Evolutionary conservation across 1,284 basidiomycete genomes (phyloP).

Genomic region (Cutaneotrichosporon sp.): DNA sequence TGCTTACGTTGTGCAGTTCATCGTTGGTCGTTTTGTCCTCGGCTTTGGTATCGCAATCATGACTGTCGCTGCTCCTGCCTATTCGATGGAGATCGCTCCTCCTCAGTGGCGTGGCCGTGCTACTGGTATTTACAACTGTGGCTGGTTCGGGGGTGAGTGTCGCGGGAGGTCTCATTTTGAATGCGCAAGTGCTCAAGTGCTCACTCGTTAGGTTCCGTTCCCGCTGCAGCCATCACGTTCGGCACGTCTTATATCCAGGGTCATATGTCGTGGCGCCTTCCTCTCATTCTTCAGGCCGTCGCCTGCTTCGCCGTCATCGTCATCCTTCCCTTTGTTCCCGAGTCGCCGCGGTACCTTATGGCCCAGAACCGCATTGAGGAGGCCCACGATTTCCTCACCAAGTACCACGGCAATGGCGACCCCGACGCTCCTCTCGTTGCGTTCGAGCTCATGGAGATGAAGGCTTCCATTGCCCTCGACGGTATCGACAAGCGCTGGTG

Average conservation of each 20-base stretch:
- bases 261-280: constrained; percentile 29
- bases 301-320: constrained; percentile 9
- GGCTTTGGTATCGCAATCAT: constrained; percentile 47
- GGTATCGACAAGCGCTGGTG: constrained; percentile 62
- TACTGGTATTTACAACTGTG: constrained; percentile 51
- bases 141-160: constrained; percentile 33
- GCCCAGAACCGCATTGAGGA: constrained; percentile 53
- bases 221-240: constrained; percentile 40
- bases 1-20: constrained; percentile 25
- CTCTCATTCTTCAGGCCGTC: constrained; percentile 26
- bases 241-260: constrained; percentile 28
- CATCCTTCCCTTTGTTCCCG: constrained; percentile 23
- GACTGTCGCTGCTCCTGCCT: constrained; percentile 54
- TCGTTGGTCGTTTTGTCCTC: constrained; percentile 47
- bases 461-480: constrained; percentile 54
- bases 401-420: constrained; percentile 53
- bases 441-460: constrained; percentile 59
- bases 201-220: constrained; percentile 18
- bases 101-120: constrained; percentile 62
- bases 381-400: constrained; percentile 65
- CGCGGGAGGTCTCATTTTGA: too few relatives aligned
- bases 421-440: constrained; percentile 45
- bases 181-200: not conserved
- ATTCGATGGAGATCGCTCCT: constrained; percentile 55
- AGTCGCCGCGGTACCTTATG: constrained; percentile 29